A percentile compares a stretch with the other conserved stretches of the same genome.
phyloP scores from a whole-genome alignment of 1,284 basidiomycete species.

The Cryptococcus wingfieldii region DNA sequence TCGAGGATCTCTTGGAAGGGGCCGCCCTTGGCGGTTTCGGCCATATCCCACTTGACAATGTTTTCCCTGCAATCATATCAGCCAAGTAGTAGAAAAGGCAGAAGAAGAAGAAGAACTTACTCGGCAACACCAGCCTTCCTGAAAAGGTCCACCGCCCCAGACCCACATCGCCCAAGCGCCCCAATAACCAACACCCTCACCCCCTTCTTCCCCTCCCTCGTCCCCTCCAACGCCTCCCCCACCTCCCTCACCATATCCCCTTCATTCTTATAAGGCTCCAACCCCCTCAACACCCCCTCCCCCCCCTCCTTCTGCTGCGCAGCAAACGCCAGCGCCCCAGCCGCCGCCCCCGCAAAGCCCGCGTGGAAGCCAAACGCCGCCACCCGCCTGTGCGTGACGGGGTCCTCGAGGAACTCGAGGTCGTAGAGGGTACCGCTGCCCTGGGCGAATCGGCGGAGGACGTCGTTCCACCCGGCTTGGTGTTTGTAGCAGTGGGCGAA shows the following conservation, averaged over 20 bases:
- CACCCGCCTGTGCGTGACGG: conserved; percentile 70
- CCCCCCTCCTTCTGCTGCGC: conserved; percentile 61
- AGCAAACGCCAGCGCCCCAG: conserved; percentile 79
- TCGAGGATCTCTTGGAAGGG: conserved; percentile 95
- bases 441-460: conserved; percentile 80
- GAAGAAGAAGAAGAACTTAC: no score
- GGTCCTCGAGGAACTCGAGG: conserved; percentile 92
- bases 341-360: conserved; percentile 94
- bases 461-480: conserved; percentile 87
- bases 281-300: conserved; percentile 57
- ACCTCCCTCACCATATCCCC: conserved; percentile 72
- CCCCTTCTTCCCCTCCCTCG: conserved; percentile 62
- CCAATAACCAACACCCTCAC: conserved; percentile 92
- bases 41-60: conserved; percentile 97
- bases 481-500: conserved; percentile 99
- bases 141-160: conserved; percentile 93
- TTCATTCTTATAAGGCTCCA: conserved; percentile 80
- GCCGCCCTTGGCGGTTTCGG: conserved; percentile 93
- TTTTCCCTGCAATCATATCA: conserved; percentile 61
- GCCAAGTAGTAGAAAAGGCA: background rate
- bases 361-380: conserved; percentile 99
- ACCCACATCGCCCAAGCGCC: conserved; percentile 90
- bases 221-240: conserved; percentile 58
- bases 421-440: conserved; percentile 92
- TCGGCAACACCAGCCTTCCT: conserved; percentile 88